These are phyloP conservation scores for Yamadazyma nakazawae DNA, from an alignment of 805 yeast species.

Conservation along the genomic window DNA sequence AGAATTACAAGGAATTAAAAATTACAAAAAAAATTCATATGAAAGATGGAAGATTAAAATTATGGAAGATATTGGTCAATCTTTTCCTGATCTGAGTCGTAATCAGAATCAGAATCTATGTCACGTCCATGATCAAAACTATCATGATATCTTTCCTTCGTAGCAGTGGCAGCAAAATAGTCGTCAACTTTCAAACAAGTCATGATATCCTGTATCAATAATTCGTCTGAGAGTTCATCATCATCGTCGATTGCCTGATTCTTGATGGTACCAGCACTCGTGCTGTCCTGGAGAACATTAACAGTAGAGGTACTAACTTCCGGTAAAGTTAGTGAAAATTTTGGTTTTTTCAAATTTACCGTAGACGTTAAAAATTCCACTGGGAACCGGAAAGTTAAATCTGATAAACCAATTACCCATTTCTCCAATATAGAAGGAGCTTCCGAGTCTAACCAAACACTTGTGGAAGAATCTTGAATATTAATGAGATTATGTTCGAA, in stretches of 20 bases:
- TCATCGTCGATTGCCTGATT: constrained; percentile 1
- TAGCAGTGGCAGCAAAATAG: background rate
- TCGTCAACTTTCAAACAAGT: constrained; percentile 3
- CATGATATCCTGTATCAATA: constrained; percentile 8
- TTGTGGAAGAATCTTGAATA: background rate
- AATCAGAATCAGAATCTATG: constrained; percentile 16
- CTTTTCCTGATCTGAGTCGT: constrained; percentile 22
- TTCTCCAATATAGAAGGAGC: constrained; percentile 35
- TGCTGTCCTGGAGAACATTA: background rate
- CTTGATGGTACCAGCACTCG: constrained; percentile 1
- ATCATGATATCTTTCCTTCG: background rate
- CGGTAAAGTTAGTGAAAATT: background rate
- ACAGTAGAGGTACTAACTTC: constrained; percentile 4
- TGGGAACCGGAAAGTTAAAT: constrained; percentile 29
- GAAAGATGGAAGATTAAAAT: too few relatives aligned
- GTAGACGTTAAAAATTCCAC: constrained; percentile 35
- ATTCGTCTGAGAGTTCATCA: constrained; percentile 5
- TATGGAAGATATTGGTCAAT: background rate
- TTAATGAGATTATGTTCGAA: constrained; percentile 8
- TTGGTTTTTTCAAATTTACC: background rate
- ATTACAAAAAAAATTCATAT: too few relatives aligned
- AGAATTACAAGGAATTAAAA: too few relatives aligned
- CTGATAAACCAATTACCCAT: constrained; percentile 43
- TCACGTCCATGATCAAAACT: background rate
- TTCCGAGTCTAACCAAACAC: constrained; percentile 27